These are phyloP conservation scores for Podospora didyma DNA, from an alignment of 495 filamentous ascomycete genomes.

Conservation along the genomic window DNA sequence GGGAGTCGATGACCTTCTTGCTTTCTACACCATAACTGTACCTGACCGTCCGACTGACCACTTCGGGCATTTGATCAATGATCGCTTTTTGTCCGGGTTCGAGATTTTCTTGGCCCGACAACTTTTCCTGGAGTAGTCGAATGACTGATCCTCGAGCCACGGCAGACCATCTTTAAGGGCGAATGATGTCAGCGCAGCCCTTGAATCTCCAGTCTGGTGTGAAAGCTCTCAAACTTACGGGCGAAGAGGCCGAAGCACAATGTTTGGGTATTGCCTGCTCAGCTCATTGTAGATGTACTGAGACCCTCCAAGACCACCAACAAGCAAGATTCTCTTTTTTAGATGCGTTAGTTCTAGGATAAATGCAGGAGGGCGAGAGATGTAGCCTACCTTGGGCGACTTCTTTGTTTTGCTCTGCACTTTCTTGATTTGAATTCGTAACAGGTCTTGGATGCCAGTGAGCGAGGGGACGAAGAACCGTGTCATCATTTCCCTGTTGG, in stretches of 20 bases:
- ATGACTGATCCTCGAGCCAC: conserved; percentile 22
- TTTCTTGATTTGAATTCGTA: no score
- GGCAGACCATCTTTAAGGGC: conserved; percentile 16
- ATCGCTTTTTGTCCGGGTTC: neutral
- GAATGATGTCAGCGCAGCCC: neutral
- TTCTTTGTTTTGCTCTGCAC: no score
- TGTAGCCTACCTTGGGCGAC: no score
- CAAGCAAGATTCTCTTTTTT: conserved; percentile 21
- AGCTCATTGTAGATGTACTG: conserved; percentile 19
- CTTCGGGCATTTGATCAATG: conserved; percentile 6
- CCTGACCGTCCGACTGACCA: neutral
- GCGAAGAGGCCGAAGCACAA: neutral
- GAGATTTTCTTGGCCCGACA: neutral
- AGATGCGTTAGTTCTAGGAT: conserved; percentile 2
- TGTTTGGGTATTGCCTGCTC: conserved; percentile 1
- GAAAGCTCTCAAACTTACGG: neutral
- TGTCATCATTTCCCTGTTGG: no score
- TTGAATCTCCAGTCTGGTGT: no score
- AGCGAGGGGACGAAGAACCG: no score
- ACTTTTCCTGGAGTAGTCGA: conserved; percentile 11
- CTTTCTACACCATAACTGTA: no score
- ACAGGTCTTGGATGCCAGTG: no score
- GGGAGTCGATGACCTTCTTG: no score
- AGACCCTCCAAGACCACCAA: conserved; percentile 23
- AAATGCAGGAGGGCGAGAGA: no score